phyloP scores from a whole-genome alignment of 2,329 filamentous ascomycete genomes.

The Didymellaceae sp. region DNA sequence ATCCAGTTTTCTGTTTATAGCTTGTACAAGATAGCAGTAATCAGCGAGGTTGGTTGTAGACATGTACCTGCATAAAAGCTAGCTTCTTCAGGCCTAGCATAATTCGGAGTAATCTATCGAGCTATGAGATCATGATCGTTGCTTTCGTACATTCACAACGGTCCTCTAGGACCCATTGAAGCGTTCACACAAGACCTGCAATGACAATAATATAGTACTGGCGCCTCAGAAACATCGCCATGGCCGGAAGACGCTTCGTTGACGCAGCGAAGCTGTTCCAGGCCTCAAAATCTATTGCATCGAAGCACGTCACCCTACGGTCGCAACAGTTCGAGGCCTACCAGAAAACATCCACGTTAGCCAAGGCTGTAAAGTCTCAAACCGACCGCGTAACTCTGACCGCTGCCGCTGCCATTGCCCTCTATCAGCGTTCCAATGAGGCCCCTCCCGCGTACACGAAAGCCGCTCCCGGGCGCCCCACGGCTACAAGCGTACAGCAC shows the following conservation, averaged over 20 bases:
- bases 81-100: constrained; percentile 11
- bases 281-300: constrained; percentile 54
- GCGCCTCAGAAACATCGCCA: constrained; percentile 33
- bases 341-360: constrained; percentile 68
- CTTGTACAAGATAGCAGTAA: neutral
- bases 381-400: constrained; percentile 68
- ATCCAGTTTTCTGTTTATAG: constrained; percentile 2
- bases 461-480: constrained; percentile 28
- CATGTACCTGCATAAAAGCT: constrained; percentile 15
- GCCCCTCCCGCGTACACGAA: constrained; percentile 45
- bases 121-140: constrained; percentile 14
- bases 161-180: neutral
- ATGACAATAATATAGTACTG: neutral
- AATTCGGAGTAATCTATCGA: constrained; percentile 10
- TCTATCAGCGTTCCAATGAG: constrained; percentile 65
- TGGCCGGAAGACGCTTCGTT: constrained; percentile 60
- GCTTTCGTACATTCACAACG: neutral
- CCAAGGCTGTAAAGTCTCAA: constrained; percentile 67
- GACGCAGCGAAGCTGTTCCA: constrained; percentile 60
- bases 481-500: constrained; percentile 27
- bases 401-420: constrained; percentile 64
- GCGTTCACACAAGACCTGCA: neutral
- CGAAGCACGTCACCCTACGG: constrained; percentile 65
- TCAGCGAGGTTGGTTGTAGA: constrained; percentile 12
- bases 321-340: constrained; percentile 68